These are phyloP conservation scores for Letharia lupina DNA, from an alignment of 495 filamentous ascomycete species.

Conservation along the genomic window DNA sequence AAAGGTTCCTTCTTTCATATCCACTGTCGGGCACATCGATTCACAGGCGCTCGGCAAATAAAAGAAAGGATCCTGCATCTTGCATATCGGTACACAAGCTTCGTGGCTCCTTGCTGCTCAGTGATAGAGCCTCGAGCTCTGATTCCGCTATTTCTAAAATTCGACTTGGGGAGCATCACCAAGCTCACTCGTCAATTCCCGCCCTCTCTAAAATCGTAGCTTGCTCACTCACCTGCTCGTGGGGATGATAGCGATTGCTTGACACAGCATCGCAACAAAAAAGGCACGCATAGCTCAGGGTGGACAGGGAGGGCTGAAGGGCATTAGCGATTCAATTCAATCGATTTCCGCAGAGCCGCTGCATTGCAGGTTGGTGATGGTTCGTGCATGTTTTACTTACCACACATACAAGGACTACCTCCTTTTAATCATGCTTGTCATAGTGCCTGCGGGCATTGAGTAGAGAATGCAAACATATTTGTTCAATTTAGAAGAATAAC, in stretches of 20 bases:
- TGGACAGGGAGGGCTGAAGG: constrained; percentile 6
- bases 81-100: constrained; percentile 14
- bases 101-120: background rate
- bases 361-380: constrained; percentile 8
- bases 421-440: constrained; percentile 4
- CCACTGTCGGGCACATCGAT: constrained; percentile 5
- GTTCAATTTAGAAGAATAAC: background rate
- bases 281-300: constrained; percentile 3
- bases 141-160: background rate
- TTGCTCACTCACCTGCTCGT: constrained; percentile 13
- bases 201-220: background rate
- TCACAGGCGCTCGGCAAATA: constrained; percentile 16
- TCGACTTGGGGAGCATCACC: background rate
- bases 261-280: background rate
- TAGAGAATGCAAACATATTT: constrained; percentile 8
- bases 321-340: background rate
- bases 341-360: background rate
- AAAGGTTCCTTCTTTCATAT: constrained; percentile 16
- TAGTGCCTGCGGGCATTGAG: constrained; percentile 10
- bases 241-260: constrained; percentile 11
- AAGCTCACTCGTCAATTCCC: background rate
- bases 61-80: constrained; percentile 10
- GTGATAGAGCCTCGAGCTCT: constrained; percentile 8
- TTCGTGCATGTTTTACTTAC: constrained; percentile 11
- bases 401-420: constrained; percentile 1